A percentile compares a stretch with the other conserved stretches of the same genome.
These are phyloP conservation scores for Alloteropsis semialata DNA, from an alignment of 176 grass and related monocot species.

Conservation along the genomic window DNA sequence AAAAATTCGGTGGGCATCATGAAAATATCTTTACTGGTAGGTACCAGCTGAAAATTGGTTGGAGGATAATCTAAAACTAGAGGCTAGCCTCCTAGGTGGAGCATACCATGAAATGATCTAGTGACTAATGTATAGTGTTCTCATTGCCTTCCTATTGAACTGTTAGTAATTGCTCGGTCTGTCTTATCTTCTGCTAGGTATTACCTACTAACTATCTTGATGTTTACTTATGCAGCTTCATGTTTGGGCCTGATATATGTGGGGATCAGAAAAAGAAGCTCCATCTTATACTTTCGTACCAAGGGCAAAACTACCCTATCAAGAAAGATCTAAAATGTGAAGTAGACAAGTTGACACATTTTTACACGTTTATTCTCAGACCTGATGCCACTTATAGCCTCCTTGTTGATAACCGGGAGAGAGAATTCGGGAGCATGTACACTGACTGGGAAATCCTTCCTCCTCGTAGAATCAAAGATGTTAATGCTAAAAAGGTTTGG, in stretches of 20 bases:
- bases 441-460: conserved; percentile 98
- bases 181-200: neutral
- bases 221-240: conserved; percentile 67
- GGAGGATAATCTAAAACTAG: neutral
- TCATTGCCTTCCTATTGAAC: neutral
- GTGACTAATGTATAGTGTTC: neutral
- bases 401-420: conserved; percentile 94
- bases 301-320: conserved; percentile 96
- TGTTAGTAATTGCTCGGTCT: neutral
- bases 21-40: neutral
- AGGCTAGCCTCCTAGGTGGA: neutral
- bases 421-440: conserved; percentile 96
- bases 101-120: neutral
- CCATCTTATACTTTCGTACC: conserved; percentile 95
- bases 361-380: conserved; percentile 98
- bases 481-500: conserved; percentile 80
- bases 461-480: conserved; percentile 85
- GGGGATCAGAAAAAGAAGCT: conserved; percentile 97
- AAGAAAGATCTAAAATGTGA: conserved; percentile 98
- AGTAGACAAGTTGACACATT: conserved; percentile 88
- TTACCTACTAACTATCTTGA: conserved; percentile 19
- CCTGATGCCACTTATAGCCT: conserved; percentile 93
- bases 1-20: neutral
- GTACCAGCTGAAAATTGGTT: neutral
- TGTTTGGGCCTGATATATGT: conserved; percentile 98